Evolutionary conservation across 208 protist species (phyloP).

Genomic region (Trypanosoma platydactyli): DNA sequence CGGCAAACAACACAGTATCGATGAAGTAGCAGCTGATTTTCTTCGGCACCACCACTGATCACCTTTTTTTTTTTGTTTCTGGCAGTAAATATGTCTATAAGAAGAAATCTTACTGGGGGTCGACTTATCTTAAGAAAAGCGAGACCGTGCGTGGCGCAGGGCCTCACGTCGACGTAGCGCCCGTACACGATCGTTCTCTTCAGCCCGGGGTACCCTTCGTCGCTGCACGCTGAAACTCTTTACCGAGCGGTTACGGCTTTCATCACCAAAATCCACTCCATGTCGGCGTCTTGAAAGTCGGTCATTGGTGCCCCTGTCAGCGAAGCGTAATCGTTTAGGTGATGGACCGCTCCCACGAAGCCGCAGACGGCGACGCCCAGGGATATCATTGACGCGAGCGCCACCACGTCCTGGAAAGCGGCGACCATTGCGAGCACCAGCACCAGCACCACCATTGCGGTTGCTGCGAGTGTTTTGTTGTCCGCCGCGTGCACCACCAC

Average conservation of each 20-base stretch:
- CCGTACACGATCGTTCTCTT: conserved; percentile 73
- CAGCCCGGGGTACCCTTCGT: conserved; percentile 35
- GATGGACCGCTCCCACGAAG: neutral
- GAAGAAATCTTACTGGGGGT: neutral
- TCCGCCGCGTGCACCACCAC: conserved; percentile 11
- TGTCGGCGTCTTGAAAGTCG: conserved; percentile 11
- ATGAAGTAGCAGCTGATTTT: no score
- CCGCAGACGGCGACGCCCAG: neutral
- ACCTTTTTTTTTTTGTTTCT: neutral
- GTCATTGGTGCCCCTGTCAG: neutral
- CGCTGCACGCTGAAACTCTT: conserved; percentile 45
- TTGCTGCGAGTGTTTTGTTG: conserved; percentile 15
- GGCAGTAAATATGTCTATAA: conserved; percentile 1
- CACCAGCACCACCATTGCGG: conserved; percentile 20
- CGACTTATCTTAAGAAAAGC: conserved; percentile 57
- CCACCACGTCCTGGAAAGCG: conserved; percentile 11
- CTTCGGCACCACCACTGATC: neutral
- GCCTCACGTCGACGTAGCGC: conserved; percentile 42
- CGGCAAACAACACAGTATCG: no score
- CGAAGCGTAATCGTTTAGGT: neutral
- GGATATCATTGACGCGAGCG: conserved; percentile 1
- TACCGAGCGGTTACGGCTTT: conserved; percentile 39
- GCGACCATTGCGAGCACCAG: conserved; percentile 8
- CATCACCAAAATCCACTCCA: conserved; percentile 27
- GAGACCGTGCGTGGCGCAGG: conserved; percentile 58